Percentiles rank a stretch among this genome's conserved stretches.
phyloP scores from a whole-genome alignment of 805 yeast species.

The Tetrapisispora nanseiensis region DNA sequence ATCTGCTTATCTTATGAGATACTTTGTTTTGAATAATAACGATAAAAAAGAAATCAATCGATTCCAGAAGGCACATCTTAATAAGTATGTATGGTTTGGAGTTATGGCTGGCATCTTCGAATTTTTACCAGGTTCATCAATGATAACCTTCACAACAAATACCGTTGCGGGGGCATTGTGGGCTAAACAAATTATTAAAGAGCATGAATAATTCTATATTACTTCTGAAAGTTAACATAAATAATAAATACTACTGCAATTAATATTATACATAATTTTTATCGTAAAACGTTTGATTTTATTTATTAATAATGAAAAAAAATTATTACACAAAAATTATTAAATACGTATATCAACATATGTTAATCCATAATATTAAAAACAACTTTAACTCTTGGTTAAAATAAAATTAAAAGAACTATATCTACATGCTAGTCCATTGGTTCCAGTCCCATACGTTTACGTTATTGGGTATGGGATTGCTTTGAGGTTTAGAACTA shows the following conservation, averaged over 20 bases:
- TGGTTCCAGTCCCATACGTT: conserved; percentile 28
- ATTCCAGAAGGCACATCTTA: conserved; percentile 30
- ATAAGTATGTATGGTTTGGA: conserved; percentile 42
- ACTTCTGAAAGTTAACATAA: not conserved
- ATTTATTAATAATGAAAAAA: not conserved
- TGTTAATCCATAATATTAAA: conserved; percentile 1
- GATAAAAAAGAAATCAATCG: conserved; percentile 25
- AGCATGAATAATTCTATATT: not conserved
- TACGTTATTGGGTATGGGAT: conserved; percentile 2
- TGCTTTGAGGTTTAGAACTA: conserved; percentile 1
- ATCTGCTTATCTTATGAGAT: conserved; percentile 18
- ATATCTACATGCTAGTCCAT: conserved; percentile 12
- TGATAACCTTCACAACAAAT: conserved; percentile 49
- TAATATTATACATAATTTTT: not conserved
- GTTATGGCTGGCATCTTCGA: conserved; percentile 42
- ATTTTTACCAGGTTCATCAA: conserved; percentile 42
- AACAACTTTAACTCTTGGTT: not conserved
- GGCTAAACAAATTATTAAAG: conserved; percentile 24
- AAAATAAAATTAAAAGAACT: not conserved
- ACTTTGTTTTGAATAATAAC: conserved; percentile 12
- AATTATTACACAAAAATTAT: not conserved
- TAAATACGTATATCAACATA: not conserved
- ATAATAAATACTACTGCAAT: no score
- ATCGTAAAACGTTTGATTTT: not conserved
- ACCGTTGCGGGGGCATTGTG: conserved; percentile 56